Base-by-base conservation (phyloP, 1,284 basidiomycete species). In the Prillingera fragicola region DNA sequence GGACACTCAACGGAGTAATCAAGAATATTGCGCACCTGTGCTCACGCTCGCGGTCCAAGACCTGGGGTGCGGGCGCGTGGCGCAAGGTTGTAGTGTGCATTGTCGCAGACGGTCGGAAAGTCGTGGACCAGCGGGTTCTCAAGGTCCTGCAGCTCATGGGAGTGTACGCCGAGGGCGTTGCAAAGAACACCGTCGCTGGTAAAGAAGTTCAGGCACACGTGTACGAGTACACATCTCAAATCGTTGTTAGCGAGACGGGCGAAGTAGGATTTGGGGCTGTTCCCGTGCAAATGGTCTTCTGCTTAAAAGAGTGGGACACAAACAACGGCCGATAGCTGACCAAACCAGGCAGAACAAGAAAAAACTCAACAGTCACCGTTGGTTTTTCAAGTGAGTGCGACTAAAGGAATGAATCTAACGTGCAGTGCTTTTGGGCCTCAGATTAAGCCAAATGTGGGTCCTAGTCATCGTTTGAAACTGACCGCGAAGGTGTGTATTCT, bases 201-300 rank as follows among this genome's bases (percentile, higher is more conserved):
- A 92, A 92, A 69, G 88, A 91, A 54, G 90, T 94, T 17, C 85
- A 84, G n/a, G 85, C 88, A 8, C 87, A 91, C 68, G 87, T 94
- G 51, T 95, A 89, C 65, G 90, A 96, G 82, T 87, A 83, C 62
- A 89, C 87, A 2, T 80, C 86, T 14, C 82, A 77, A 44, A 82
- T 86, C 38, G 42, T 64, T 22, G 74, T 92, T 31, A 85, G 89
- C 34, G 82, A 86, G 8, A 27, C 31, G 23, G 90, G 91, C 46
- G 88, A 92, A 67, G 84, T 90, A 17, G 83, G 85, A 1, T 79
- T 81, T 45, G 82, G 86, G 13, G 74, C 80, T 1, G 87, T 87
- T 50, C 91, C 91, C 0, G 80, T 94, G n/a, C 91, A 95, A 71
- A 75, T 95, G 55, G 69, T 94, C 36, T 95, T 95, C 75, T 94